Percentiles rank a stretch among this genome's conserved stretches.
Evolutionary conservation across 2,329 filamentous ascomycete genomes (phyloP).

Genomic region (Penicillium palitans): DNA sequence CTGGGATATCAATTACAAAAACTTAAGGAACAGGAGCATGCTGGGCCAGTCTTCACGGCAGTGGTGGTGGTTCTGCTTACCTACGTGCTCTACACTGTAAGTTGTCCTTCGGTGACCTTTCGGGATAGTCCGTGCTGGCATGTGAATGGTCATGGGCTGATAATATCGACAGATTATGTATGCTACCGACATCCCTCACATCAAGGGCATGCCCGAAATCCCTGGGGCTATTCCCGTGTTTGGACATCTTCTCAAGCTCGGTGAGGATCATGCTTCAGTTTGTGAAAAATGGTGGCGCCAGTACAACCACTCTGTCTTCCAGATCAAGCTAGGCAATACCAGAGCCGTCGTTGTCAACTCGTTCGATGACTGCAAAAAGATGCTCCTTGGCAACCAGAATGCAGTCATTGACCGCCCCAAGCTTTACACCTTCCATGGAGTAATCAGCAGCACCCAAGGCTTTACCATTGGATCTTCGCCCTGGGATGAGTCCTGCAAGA

Average conservation of each 20-base stretch:
- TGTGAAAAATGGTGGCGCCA: slow-evolving; percentile 56
- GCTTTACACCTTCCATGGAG: slow-evolving; percentile 73
- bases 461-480: slow-evolving; percentile 78
- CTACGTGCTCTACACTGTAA: not conserved
- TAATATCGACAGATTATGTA: not conserved
- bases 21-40: not conserved
- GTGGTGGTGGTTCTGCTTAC: not conserved
- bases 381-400: slow-evolving; percentile 72
- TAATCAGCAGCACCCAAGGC: slow-evolving; percentile 69
- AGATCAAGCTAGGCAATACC: slow-evolving; percentile 45
- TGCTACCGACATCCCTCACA: slow-evolving; percentile 55
- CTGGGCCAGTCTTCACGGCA: not conserved
- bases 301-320: slow-evolving; percentile 59
- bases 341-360: slow-evolving; percentile 72
- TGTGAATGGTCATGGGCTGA: not conserved
- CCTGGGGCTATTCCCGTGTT: slow-evolving; percentile 57
- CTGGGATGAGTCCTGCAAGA: slow-evolving; percentile 74
- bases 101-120: not conserved
- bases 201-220: slow-evolving; percentile 59
- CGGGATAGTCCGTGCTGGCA: not conserved
- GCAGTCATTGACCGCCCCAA: slow-evolving; percentile 71
- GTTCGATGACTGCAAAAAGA: slow-evolving; percentile 64
- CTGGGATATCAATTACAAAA: not conserved
- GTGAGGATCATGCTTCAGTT: slow-evolving; percentile 54
- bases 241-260: slow-evolving; percentile 59